phyloP scores from a whole-genome alignment of 2,329 filamentous ascomycete genomes.

The Penicillium digitatum region DNA sequence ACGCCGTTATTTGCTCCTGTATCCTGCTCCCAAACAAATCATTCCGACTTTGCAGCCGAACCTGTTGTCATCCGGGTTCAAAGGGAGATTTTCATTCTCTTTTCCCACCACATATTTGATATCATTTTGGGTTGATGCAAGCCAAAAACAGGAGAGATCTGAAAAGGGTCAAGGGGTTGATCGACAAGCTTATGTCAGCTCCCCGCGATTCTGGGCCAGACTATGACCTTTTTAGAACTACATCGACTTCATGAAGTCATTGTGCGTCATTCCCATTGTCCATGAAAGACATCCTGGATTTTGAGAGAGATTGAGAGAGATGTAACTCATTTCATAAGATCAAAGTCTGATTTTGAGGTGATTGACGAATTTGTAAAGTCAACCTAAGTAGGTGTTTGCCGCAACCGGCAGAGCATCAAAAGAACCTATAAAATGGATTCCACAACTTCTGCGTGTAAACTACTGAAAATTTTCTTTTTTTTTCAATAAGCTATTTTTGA shows the following conservation, averaged over 20 bases:
- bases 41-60: conserved; percentile 14
- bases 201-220: conserved; percentile 15
- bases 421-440: neutral
- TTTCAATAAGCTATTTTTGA: conserved; percentile 7
- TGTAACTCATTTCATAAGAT: neutral
- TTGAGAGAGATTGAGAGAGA: neutral
- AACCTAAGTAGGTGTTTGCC: neutral
- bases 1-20: conserved; percentile 25
- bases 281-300: neutral
- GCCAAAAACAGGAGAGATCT: conserved; percentile 6
- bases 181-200: conserved; percentile 18
- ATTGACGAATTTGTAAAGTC: conserved; percentile 1
- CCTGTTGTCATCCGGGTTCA: conserved; percentile 12
- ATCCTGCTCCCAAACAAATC: neutral
- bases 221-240: neutral
- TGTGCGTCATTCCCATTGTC: conserved; percentile 20
- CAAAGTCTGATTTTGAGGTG: neutral
- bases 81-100: neutral
- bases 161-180: neutral
- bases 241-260: conserved; percentile 21
- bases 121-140: conserved; percentile 13
- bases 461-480: neutral
- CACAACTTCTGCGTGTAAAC: neutral
- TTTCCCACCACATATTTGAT: conserved; percentile 7
- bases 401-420: conserved; percentile 7